Percentiles rank a stretch among this genome's conserved stretches.
Conservation (phyloP, 2,329 filamentous ascomycete species). For the Epichloe sp. region DNA sequence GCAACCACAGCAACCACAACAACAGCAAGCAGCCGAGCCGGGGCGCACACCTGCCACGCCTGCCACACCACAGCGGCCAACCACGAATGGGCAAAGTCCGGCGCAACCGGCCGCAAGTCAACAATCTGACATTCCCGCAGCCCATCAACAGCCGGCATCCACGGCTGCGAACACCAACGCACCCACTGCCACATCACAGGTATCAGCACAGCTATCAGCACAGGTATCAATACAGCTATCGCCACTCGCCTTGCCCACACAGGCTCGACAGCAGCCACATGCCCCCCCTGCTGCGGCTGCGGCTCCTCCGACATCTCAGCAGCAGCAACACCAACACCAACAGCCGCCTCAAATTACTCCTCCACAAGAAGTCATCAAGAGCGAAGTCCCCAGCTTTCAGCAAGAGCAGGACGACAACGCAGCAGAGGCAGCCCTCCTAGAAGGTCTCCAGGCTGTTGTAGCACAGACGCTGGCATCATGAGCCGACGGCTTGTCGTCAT, state of each 20-base stretch:
- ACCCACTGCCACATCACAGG: background rate
- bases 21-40: conserved; percentile 9
- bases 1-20: conserved; percentile 7
- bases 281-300: background rate
- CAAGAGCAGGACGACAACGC: conserved; percentile 18
- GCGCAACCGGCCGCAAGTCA: background rate
- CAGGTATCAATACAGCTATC: background rate
- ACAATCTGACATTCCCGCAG: background rate
- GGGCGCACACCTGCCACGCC: background rate
- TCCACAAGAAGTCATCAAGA: conserved; percentile 12
- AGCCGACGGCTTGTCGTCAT: background rate
- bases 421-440: conserved; percentile 21
- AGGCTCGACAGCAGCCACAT: background rate
- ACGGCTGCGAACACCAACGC: background rate
- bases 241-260: background rate
- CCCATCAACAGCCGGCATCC: background rate
- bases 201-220: background rate
- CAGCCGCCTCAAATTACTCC: conserved; percentile 6
- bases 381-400: conserved; percentile 9
- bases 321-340: background rate
- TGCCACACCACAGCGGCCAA: conserved; percentile 1
- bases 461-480: conserved; percentile 14
- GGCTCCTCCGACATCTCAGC: background rate
- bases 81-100: background rate
- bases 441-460: conserved; percentile 22